A percentile compares a stretch with the other conserved stretches of the same genome.
Evolutionary conservation across 2,329 filamentous ascomycete genomes (phyloP).

Genomic region (Penicillium sp.): DNA sequence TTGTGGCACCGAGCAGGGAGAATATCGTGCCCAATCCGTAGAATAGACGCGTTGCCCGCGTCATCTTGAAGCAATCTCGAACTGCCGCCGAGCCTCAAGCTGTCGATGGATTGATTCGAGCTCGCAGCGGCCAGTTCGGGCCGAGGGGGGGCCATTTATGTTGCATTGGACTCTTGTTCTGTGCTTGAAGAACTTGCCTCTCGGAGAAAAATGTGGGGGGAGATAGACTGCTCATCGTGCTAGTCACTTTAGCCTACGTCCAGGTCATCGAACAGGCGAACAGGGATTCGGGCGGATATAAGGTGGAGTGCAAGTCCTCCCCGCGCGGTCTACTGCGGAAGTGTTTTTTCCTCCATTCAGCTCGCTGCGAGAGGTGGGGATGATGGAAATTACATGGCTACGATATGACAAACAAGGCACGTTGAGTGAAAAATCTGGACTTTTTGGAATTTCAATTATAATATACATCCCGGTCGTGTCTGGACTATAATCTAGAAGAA

Average conservation of each 20-base stretch:
- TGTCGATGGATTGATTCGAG: not conserved
- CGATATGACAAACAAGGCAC: not conserved
- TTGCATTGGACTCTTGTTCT: not conserved
- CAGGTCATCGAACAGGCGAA: slow-evolving; percentile 2
- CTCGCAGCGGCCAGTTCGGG: slow-evolving; percentile 1
- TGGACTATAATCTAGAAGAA: not conserved
- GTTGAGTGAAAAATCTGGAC: not conserved
- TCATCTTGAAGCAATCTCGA: slow-evolving; percentile 8
- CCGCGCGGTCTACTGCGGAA: slow-evolving; percentile 4
- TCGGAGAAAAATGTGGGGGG: slow-evolving; percentile 3
- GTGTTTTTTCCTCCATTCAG: slow-evolving; percentile 20
- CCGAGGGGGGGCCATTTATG: slow-evolving; percentile 4
- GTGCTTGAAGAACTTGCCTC: not conserved
- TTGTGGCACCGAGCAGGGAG: slow-evolving; percentile 12
- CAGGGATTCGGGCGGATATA: slow-evolving; percentile 9
- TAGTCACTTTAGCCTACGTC: not conserved
- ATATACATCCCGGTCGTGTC: slow-evolving; percentile 16
- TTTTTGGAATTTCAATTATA: slow-evolving; percentile 7
- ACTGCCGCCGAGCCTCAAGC: slow-evolving; percentile 5
- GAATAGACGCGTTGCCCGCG: slow-evolving; percentile 12
- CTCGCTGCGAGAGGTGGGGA: not conserved
- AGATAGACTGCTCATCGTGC: not conserved
- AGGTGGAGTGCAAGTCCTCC: slow-evolving; percentile 1
- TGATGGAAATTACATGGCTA: not conserved
- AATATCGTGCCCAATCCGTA: slow-evolving; percentile 13